Base-by-base conservation (phyloP, 2,329 filamentous ascomycete genomes). In the Pseudovirgaria hyperparasitica region DNA sequence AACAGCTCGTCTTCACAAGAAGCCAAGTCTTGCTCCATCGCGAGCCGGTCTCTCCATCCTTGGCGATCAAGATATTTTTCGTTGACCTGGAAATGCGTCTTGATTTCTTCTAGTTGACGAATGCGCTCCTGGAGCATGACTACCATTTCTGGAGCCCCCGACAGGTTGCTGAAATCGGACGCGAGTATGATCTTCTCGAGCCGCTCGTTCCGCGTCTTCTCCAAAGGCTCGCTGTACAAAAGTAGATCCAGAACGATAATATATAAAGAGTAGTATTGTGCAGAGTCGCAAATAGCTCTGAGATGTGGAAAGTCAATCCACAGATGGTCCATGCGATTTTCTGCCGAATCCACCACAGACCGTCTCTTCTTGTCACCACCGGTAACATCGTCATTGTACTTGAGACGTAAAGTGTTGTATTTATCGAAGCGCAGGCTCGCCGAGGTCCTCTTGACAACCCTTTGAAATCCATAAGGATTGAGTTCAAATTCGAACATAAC, bases 101-200 rank as follows among this genome's bases (percentile, higher is more conserved):
- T 96, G 61, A 99, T 93, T 45, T 94, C 86, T 47, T 94, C 84
- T 13, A 99, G 68, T 48, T 93, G 85, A 26, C 82, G 72, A 42
- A 98, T 93, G 6, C 90, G 78, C 43, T 92, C 80, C 53, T 99
- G 90, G 15, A 98, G 66, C 46, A 76, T 79, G 47, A 79, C 77
- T 16, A 98, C 86, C 73, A 93, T 87, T 49, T 87, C 82, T 0
- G 90, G 90, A 4, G 87, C 82, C 26, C 90, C 92, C 31, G 84
- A 77, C 22, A 99, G 66, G 50, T 99, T 90, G 52, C 87, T 98
- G 49, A 98, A 99, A 55, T 99, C 90, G 0, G 90, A 96, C 2
- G 87, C 90, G 25, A 98, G 72, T 75, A 98, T 94, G 42, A 99
- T 98, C 65, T 94, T 96, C 54, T 98, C 90, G 10, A 99, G 63